Evolutionary conservation across 345 rosid species (phyloP), one percentile per base, ranked within the genome.

Genomic region (Adansonia digitata): DNA sequence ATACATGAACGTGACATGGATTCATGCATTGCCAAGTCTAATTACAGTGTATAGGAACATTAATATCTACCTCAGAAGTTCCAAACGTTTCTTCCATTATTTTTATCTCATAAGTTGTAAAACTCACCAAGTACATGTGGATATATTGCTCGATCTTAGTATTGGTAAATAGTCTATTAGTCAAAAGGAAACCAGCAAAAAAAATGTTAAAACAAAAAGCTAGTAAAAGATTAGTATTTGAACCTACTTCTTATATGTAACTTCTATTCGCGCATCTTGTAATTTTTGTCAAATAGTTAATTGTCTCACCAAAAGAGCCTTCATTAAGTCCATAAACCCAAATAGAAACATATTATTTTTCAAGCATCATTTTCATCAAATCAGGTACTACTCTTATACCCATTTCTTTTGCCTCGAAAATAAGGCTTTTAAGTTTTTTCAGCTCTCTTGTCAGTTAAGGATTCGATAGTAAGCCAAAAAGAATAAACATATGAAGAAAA

Each of bases 81-180:
- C 49, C 49, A 55, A 0, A 11, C 1, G 17, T 10, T 66, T 55
- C 35, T 27, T 66, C 45, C 4, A 27, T 51, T 20, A 56, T n/a
- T n/a, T 46, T 69, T 40, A 48, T 42, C 8, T 22, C 61, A 52
- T 24, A 5, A 48, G 46, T 74, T 31, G 48, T 5, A 46, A 37
- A 60, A 75, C 88, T 81, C 86, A 95, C 97, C 94, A 93, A 39
- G 86, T 95, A 89, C 93, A 90, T 71, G 77, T 85, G 91, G 78
- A 93, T 85, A 73, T 88, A 86, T 22, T 85, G 74, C 63, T 89
- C 86, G 22, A 93, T 87, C 68, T 75, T 73, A 31, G 92, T 77
- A 43, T 85, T 79, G 10, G 84, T 73, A 76, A 85, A 81, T 80
- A 93, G 80, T 77, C 99, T 91, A 85, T 64, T 35, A 48, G 43